Percentiles rank a stretch among this genome's conserved stretches.
Conservation (phyloP, 2,329 filamentous ascomycete species). For the Celoporthe dispersa region DNA sequence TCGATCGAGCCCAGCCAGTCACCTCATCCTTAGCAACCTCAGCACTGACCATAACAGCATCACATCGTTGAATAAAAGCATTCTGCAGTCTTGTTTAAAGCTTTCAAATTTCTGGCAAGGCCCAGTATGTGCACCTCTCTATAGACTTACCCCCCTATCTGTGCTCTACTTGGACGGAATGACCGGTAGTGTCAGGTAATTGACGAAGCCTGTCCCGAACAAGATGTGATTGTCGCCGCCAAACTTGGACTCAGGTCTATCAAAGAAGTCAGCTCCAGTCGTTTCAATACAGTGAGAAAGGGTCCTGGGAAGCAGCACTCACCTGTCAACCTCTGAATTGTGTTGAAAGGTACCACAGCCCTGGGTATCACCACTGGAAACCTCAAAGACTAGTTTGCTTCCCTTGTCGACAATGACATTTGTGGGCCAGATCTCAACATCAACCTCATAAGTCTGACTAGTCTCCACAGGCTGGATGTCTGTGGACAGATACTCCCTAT, state of each 20-base stretch:
- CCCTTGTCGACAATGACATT: constrained; percentile 59
- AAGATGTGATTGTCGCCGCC: constrained; percentile 62
- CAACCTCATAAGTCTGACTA: constrained; percentile 61
- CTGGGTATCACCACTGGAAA: constrained; percentile 61
- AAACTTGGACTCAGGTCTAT: constrained; percentile 49
- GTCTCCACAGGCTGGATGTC: constrained; percentile 60
- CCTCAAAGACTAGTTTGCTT: constrained; percentile 58
- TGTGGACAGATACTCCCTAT: constrained; percentile 60
- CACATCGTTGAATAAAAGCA: not conserved
- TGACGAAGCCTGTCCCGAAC: constrained; percentile 52
- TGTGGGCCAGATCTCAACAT: constrained; percentile 69
- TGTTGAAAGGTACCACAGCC: constrained; percentile 63
- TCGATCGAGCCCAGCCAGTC: not conserved
- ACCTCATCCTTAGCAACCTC: not conserved
- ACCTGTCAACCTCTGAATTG: constrained; percentile 52
- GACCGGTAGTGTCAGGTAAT: constrained; percentile 58
- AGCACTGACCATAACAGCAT: not conserved
- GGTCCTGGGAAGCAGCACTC: constrained; percentile 27
- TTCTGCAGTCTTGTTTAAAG: not conserved
- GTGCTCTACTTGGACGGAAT: constrained; percentile 45
- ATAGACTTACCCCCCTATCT: not conserved
- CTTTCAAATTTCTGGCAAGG: not conserved
- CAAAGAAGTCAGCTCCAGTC: constrained; percentile 12
- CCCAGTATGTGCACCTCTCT: not conserved
- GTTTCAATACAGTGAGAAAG: not conserved